Evolutionary conservation across 805 yeast species (phyloP), one percentile per base, ranked within the genome.

Genomic region (Candida jianshihensis): DNA sequence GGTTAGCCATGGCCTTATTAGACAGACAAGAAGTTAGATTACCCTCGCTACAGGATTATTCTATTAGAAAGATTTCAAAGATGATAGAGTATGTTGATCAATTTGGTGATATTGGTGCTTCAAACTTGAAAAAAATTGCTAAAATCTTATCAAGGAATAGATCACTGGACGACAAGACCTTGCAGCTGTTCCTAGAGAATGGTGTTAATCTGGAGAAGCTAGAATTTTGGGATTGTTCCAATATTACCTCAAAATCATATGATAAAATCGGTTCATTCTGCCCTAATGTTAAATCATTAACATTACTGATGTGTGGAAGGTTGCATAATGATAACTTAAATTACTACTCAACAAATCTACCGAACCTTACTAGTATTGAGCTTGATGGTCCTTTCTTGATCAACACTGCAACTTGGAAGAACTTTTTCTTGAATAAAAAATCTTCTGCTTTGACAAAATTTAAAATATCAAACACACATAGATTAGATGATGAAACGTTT

Each of bases 201-300:
- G 31, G 31, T 32, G 71, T 86, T 0, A 66, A 70, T 13, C 54
- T 77, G 33, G 71, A 60, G 37, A 56, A 61, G 4, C 60, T 92
- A 20, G 83, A 83, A 43, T 77, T 92, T 43, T 86, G 95, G 88
- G 99, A 92, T 60, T 92, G 99, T 56, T 87, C 96, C 0, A 78
- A 76, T 33, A 67, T 92, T 14, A 73, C 76, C 18, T 68, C 71
- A 28, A 81, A 73, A 41, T 73, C 92, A 0, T 70, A 80, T 42
- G 71, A 73, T 47, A 68, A 76, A 44, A 75, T 92, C 26, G 88
- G 89, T 0, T 68, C 94, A 0, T 81, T 63, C 54, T 85, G 96
- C 47, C 96, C 96, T 0, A 67, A 79, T 19, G 42, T 92, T 4
- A 78, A 73, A 44, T 57, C 66, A 1, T 56, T 92, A 30, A 80